phyloP scores from a whole-genome alignment of 495 filamentous ascomycete genomes.

The Daldinia childiae region DNA sequence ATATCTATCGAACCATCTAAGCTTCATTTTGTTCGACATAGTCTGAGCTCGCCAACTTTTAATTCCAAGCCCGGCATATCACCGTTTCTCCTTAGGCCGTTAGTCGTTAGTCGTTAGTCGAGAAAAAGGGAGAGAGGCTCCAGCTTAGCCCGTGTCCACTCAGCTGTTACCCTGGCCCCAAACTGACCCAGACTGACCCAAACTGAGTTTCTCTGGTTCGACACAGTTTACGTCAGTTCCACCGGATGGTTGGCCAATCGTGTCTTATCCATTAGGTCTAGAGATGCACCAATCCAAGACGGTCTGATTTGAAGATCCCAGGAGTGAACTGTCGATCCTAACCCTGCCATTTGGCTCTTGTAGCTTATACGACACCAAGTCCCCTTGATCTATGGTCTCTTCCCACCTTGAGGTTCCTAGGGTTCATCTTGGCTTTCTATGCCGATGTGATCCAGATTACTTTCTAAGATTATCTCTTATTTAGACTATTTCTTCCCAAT shows the following conservation, averaged over 20 bases:
- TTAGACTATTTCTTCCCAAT: constrained; percentile 31
- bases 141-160: constrained; percentile 20
- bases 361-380: constrained; percentile 30
- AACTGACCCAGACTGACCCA: constrained; percentile 34
- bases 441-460: constrained; percentile 29
- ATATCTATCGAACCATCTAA: constrained; percentile 33
- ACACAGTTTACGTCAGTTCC: constrained; percentile 36
- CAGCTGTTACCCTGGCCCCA: constrained; percentile 9
- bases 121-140: constrained; percentile 32
- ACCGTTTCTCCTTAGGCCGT: constrained; percentile 17
- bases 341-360: constrained; percentile 33
- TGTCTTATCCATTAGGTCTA: constrained; percentile 23
- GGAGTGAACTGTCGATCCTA: constrained; percentile 42
- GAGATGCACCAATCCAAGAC: constrained; percentile 37
- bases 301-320: constrained; percentile 40
- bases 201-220: constrained; percentile 39
- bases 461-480: constrained; percentile 14
- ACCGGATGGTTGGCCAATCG: constrained; percentile 40
- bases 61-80: constrained; percentile 17
- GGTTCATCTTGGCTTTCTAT: constrained; percentile 24
- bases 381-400: constrained; percentile 30
- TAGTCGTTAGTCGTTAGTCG: not conserved
- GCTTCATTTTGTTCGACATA: constrained; percentile 3
- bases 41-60: constrained; percentile 24
- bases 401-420: constrained; percentile 26